A percentile compares a stretch with the other conserved stretches of the same genome.
Evolutionary conservation across 768 basidiomycete genomes (phyloP).

Genomic region (Boletus pseudopeckii): DNA sequence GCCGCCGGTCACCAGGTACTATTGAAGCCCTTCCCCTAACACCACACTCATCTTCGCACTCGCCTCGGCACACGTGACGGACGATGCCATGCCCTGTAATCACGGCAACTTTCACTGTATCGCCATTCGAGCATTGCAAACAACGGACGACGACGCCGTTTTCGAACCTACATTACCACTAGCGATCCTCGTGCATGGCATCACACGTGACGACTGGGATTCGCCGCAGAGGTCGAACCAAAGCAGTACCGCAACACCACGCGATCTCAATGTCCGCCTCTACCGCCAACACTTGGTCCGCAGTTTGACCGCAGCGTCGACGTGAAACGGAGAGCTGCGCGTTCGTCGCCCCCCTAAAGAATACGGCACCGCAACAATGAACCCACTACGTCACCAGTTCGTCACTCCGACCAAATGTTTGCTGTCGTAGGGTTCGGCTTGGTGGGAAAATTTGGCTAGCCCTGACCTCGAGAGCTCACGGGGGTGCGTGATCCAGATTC

Average conservation of each 20-base stretch:
- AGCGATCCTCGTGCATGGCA: too few relatives aligned
- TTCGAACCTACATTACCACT: too few relatives aligned
- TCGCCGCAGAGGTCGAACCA: too few relatives aligned
- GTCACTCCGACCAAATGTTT: neutral
- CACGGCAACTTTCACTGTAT: too few relatives aligned
- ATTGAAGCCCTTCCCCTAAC: too few relatives aligned
- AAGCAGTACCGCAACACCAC: neutral
- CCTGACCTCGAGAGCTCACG: neutral
- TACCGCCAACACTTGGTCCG: neutral
- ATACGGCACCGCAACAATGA: neutral
- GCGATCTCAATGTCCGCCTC: neutral
- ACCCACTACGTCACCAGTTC: neutral
- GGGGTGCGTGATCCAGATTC: neutral
- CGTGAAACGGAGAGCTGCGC: neutral
- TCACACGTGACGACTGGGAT: too few relatives aligned
- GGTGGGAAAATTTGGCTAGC: neutral
- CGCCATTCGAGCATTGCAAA: too few relatives aligned
- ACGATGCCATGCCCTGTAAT: too few relatives aligned
- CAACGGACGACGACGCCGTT: too few relatives aligned
- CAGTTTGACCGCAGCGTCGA: neutral
- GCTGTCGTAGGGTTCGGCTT: neutral
- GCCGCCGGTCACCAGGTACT: too few relatives aligned
- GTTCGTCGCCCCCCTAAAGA: neutral
- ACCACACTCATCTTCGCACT: neutral
- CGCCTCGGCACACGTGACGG: slow-evolving; percentile 6